Conservation (phyloP, 75 land plant genomes). For the Pseudotsuga menziesii region DNA sequence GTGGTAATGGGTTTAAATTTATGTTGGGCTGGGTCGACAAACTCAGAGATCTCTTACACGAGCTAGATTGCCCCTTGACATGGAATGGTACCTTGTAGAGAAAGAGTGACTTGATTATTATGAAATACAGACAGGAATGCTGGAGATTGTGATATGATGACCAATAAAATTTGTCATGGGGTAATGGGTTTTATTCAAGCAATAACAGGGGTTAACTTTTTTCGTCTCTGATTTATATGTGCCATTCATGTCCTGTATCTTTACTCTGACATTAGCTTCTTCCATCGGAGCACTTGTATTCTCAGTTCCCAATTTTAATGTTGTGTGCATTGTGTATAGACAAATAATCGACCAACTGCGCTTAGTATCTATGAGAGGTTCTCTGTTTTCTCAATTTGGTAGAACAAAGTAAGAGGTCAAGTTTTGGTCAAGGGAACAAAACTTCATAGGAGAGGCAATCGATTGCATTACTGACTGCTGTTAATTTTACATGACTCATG, state of each 20-base stretch:
- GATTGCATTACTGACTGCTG: neutral
- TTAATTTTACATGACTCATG: neutral
- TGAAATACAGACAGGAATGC: neutral
- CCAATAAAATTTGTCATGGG: no score
- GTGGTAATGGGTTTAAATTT: neutral
- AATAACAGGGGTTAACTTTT: neutral
- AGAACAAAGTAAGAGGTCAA: neutral
- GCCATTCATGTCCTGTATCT: slow-evolving; percentile 2
- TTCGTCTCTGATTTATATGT: neutral
- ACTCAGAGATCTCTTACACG: neutral
- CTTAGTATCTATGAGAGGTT: neutral
- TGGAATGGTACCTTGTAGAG: neutral
- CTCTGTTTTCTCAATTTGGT: neutral
- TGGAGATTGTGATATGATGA: slow-evolving; percentile 9
- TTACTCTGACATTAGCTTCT: slow-evolving; percentile 4
- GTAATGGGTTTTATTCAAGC: neutral
- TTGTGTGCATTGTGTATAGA: neutral
- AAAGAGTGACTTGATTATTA: neutral
- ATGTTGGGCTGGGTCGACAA: neutral
- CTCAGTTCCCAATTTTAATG: neutral
- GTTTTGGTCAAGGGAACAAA: slow-evolving; percentile 1
- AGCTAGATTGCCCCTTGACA: neutral
- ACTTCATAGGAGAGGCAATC: neutral
- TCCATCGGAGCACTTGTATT: neutral
- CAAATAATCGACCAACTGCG: neutral